Evolutionary conservation across 345 rosid species (phyloP), one percentile per base, ranked within the genome.

Genomic region (Acer yangbiense): DNA sequence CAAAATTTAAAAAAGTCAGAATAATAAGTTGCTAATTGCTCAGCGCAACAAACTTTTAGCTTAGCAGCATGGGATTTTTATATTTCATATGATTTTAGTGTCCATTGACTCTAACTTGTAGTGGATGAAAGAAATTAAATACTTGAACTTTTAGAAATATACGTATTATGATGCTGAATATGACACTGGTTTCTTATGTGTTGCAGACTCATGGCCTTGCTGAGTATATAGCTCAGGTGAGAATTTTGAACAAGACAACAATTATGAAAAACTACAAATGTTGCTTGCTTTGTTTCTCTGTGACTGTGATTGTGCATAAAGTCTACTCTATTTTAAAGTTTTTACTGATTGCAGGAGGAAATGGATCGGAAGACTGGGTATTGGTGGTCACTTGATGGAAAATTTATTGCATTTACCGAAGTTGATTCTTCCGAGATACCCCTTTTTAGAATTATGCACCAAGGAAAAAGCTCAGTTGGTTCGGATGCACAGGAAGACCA

Each of bases 161-260:
- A 29, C 12, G 58, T 27, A 52, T 68, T 65, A 25, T 35, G 57
- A 68, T 43, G 64, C 32, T 74, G 78, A 72, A 65, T 70, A 11
- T 89, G 82, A 90, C 67, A 32, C 10, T 18, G 23, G 21, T 29
- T 76, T 77, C 75, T 79, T 64, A 58, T 82, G 69, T 77, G 16
- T 18, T 89, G 82, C 92, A 95, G 99, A 91, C 93, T 71, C 93
- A 91, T 86, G 99, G 98, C 62, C 89, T 95, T 81, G 99, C 99
- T n/a, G 99, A 95, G 86, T 96, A 92, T 80, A 92, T 96, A 76
- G 98, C 99, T 88, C 97, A 95, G 93, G 98, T 93, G 85, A 85
- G 79, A 77, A 69, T 80, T 29, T 29, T 29, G 55, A 25, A 5
- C 16, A 25, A n/a, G 23, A 60, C 35, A 27, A 58, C 61, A 64